Conservation (phyloP, 257 asterid genomes). For the Forsythia viridissima region DNA sequence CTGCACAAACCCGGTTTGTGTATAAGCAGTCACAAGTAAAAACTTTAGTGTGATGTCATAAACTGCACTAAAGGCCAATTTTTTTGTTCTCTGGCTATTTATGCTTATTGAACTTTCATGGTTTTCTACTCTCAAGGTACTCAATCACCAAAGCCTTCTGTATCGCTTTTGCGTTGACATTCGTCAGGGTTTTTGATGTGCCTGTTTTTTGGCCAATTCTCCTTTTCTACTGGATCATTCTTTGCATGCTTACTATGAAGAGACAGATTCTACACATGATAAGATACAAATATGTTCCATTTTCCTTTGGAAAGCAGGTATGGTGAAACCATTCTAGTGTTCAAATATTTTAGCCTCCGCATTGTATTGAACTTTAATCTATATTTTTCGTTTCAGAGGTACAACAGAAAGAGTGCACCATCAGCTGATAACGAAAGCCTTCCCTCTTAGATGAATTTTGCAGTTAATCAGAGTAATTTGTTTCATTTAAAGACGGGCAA, state of each 20-base stretch:
- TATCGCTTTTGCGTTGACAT: conserved; percentile 53
- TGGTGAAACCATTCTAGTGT: not conserved
- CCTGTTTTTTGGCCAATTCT: conserved; percentile 78
- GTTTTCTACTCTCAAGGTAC: conserved; percentile 39
- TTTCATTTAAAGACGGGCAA: not conserved
- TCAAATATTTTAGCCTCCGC: not conserved
- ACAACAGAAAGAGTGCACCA: conserved; percentile 46
- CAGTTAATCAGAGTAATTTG: conserved; percentile 3
- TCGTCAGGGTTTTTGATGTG: conserved; percentile 53
- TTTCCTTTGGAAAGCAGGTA: conserved; percentile 64
- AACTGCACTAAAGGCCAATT: not conserved
- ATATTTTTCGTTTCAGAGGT: conserved; percentile 37
- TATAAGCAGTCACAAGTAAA: not conserved
- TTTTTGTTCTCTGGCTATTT: not conserved
- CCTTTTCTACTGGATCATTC: conserved; percentile 64
- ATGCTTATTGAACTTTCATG: conserved; percentile 11
- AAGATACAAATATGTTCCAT: conserved; percentile 60
- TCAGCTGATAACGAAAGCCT: conserved; percentile 43
- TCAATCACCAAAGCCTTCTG: conserved; percentile 61
- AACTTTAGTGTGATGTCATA: not conserved
- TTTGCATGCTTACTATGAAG: conserved; percentile 55
- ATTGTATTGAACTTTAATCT: conserved; percentile 17
- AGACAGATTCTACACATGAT: conserved; percentile 60
- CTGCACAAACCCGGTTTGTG: not conserved
- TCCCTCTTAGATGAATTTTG: conserved; percentile 16